Percentiles rank a stretch among this genome's conserved stretches.
phyloP scores from a whole-genome alignment of 1,284 basidiomycete genomes.

The Cryptococcus sp. region DNA sequence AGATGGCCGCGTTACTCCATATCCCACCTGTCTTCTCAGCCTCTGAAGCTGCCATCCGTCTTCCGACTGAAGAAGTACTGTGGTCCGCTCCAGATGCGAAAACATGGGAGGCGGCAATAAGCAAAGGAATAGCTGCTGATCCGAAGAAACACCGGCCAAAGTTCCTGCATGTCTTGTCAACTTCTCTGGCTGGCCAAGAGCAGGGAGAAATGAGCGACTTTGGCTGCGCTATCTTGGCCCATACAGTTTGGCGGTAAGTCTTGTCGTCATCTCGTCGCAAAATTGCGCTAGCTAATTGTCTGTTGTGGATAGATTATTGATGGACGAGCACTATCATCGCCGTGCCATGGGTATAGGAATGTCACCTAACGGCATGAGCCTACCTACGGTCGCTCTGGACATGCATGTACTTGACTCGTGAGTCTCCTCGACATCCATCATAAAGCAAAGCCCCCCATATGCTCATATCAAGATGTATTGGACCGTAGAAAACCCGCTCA shows the following conservation, averaged over 20 bases:
- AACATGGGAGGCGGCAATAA: constrained; percentile 24
- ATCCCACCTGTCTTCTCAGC: constrained; percentile 31
- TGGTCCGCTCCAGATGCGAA: constrained; percentile 34
- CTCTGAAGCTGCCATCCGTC: constrained; percentile 28
- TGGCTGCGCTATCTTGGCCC: constrained; percentile 26
- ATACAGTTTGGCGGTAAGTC: constrained; percentile 35
- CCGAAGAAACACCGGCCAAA: constrained; percentile 13
- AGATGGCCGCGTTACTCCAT: constrained; percentile 27
- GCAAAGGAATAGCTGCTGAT: constrained; percentile 10
- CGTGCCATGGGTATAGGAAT: constrained; percentile 16
- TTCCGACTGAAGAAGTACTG: constrained; percentile 28
- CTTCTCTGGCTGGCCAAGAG: constrained; percentile 21
- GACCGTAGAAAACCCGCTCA: constrained; percentile 26
- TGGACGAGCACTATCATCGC: constrained; percentile 19
- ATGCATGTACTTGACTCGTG: constrained; percentile 14
- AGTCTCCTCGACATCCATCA: neutral
- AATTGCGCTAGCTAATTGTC: no score
- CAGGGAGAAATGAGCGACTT: constrained; percentile 26
- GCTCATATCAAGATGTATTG: no score
- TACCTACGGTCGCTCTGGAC: constrained; percentile 7
- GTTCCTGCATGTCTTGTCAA: constrained; percentile 27
- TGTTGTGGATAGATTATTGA: constrained; percentile 11
- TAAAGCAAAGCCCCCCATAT: neutral
- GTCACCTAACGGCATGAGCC: constrained; percentile 18
- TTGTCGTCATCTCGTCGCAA: no score